These are phyloP conservation scores for Harringtonia aguacate DNA, from an alignment of 2,329 filamentous ascomycete genomes.

Conservation along the genomic window DNA sequence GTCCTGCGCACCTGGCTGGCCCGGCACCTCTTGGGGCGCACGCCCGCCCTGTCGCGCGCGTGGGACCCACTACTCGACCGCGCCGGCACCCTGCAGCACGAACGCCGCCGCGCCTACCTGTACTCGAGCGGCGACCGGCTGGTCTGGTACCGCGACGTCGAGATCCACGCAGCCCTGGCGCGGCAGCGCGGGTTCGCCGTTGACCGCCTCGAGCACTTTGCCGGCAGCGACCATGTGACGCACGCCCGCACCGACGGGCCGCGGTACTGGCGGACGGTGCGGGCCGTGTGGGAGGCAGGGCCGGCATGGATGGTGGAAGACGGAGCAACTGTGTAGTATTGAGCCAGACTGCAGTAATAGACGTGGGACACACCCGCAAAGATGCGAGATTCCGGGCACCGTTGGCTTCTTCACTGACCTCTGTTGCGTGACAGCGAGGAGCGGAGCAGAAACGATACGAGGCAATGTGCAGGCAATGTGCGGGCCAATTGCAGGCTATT, in stretches of 20 bases:
- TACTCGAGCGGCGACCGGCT: slow-evolving; percentile 38
- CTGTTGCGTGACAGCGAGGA: no score
- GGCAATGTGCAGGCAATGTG: no score
- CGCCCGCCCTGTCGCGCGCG: slow-evolving; percentile 4
- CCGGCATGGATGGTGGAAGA: no score
- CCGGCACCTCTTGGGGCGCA: background rate
- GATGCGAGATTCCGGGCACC: no score
- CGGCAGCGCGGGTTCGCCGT: slow-evolving; percentile 27
- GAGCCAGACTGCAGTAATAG: background rate
- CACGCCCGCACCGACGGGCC: slow-evolving; percentile 32
- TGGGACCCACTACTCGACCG: slow-evolving; percentile 24
- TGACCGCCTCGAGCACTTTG: slow-evolving; percentile 30
- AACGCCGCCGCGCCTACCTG: slow-evolving; percentile 38
- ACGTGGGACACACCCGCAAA: background rate
- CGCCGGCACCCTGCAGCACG: slow-evolving; percentile 19
- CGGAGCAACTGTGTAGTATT: slow-evolving; percentile 5
- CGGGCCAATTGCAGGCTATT: no score
- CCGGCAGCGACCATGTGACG: slow-evolving; percentile 37
- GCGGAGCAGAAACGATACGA: no score
- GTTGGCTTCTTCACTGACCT: no score
- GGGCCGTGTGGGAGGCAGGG: slow-evolving; percentile 35
- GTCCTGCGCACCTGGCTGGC: slow-evolving; percentile 15
- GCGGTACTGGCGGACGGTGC: slow-evolving; percentile 40
- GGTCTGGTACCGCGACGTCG: slow-evolving; percentile 34
- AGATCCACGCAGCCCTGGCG: slow-evolving; percentile 34